phyloP scores from a whole-genome alignment of 148 eudicot species.

The Vaccinium darrowii region DNA sequence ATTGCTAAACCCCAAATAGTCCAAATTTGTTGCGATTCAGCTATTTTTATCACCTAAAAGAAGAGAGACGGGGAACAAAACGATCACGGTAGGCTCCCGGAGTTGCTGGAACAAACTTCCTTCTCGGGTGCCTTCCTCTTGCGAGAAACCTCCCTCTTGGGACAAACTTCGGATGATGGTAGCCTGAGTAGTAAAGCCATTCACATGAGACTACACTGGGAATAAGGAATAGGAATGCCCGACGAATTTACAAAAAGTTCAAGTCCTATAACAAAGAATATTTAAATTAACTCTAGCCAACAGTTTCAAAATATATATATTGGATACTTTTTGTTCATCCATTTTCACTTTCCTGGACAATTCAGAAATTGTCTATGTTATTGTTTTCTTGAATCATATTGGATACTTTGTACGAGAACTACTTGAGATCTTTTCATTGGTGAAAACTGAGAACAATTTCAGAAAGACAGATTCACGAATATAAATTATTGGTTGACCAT shows the following conservation, averaged over 20 bases:
- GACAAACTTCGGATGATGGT: conserved; percentile 31
- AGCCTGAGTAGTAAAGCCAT: conserved; percentile 31
- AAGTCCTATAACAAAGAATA: background rate
- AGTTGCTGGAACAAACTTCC: conserved; percentile 30
- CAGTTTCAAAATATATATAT: background rate
- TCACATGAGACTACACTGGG: background rate
- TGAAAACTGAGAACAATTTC: background rate
- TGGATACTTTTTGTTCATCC: background rate
- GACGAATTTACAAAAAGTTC: background rate
- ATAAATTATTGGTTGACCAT: background rate
- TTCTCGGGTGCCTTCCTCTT: conserved; percentile 43
- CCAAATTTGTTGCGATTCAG: background rate
- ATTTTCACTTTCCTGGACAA: background rate
- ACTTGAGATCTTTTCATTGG: background rate
- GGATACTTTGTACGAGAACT: background rate
- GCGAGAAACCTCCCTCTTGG: conserved; percentile 17
- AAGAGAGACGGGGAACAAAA: conserved; percentile 13
- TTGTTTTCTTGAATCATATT: background rate
- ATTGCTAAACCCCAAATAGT: background rate
- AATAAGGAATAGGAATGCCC: background rate
- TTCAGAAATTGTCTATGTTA: background rate
- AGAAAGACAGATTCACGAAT: background rate
- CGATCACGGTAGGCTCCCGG: conserved; percentile 25
- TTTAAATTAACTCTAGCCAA: background rate
- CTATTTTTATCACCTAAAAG: conserved; percentile 10